Percentiles rank a stretch among this genome's conserved stretches.
These are phyloP conservation scores for Cyberlindnera mycetangii DNA, from an alignment of 805 yeast species.

Conservation along the genomic window DNA sequence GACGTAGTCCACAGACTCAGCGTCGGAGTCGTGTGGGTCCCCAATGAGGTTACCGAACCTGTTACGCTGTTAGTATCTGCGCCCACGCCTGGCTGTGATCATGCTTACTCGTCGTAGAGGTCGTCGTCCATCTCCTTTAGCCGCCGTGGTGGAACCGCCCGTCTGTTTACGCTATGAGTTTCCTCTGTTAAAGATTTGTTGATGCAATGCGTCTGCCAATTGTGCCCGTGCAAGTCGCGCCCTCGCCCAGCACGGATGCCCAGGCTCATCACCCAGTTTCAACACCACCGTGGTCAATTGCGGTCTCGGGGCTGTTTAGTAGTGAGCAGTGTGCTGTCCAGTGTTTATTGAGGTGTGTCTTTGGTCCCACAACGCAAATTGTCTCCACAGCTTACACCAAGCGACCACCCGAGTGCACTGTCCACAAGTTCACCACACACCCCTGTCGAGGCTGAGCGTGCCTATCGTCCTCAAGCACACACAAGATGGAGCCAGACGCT, in stretches of 20 bases:
- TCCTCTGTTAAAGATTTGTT: conserved; percentile 2
- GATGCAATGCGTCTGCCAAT: conserved; percentile 2
- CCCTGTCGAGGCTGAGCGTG: too few relatives aligned
- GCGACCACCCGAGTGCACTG: too few relatives aligned
- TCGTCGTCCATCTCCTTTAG: conserved; percentile 51
- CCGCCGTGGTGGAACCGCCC: not conserved
- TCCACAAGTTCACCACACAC: too few relatives aligned
- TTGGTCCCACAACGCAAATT: too few relatives aligned
- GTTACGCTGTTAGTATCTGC: not conserved
- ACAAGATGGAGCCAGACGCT: conserved; percentile 2
- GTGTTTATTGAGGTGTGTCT: too few relatives aligned
- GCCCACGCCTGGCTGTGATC: not conserved
- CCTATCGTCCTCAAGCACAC: too few relatives aligned
- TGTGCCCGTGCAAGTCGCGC: not conserved
- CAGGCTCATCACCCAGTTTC: not conserved
- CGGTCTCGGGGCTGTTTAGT: too few relatives aligned
- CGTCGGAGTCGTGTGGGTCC: conserved; percentile 46
- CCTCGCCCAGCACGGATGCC: not conserved
- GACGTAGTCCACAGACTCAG: conserved; percentile 32
- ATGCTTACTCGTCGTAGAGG: conserved; percentile 65
- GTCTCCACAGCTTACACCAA: too few relatives aligned
- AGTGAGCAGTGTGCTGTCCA: too few relatives aligned
- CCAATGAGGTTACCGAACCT: conserved; percentile 67
- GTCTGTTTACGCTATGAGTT: conserved; percentile 1
- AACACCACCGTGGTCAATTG: too few relatives aligned